Evolutionary conservation across 352 stramenopile species (phyloP).

Genomic region (Globisporangium camurandrum): DNA sequence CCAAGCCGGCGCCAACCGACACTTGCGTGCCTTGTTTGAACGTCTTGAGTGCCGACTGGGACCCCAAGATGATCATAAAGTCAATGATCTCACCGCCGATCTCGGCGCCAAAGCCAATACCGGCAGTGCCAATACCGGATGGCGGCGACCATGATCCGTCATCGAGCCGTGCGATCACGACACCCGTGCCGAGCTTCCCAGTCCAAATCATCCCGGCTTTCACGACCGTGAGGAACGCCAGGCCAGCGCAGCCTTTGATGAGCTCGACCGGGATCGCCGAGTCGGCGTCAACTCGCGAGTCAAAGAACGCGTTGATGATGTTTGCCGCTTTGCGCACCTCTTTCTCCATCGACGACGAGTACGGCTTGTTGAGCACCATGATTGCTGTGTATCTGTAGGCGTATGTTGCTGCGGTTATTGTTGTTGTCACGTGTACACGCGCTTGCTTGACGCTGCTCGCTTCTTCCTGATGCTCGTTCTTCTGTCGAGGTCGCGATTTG

Average conservation of each 20-base stretch:
- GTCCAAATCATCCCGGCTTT: slow-evolving; percentile 84
- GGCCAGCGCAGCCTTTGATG: slow-evolving; percentile 61
- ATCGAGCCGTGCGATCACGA: slow-evolving; percentile 72
- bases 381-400: not conserved
- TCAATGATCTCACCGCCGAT: slow-evolving; percentile 84
- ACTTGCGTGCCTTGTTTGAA: slow-evolving; percentile 84
- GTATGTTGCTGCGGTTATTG: not conserved
- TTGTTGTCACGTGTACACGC: not conserved
- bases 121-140: slow-evolving; percentile 74
- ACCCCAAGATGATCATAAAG: slow-evolving; percentile 86
- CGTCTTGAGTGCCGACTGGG: slow-evolving; percentile 52
- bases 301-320: slow-evolving; percentile 83
- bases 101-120: slow-evolving; percentile 75
- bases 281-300: slow-evolving; percentile 64
- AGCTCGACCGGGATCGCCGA: slow-evolving; percentile 72
- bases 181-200: slow-evolving; percentile 74
- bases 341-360: slow-evolving; percentile 85
- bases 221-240: slow-evolving; percentile 83
- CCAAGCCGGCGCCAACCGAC: slow-evolving; percentile 65
- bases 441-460: not conserved
- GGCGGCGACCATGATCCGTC: slow-evolving; percentile 80
- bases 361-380: slow-evolving; percentile 84
- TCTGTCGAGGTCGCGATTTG: too few relatives aligned
- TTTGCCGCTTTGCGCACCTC: slow-evolving; percentile 74
- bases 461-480: too few relatives aligned